These are phyloP conservation scores for Mycotypha africana DNA, from an alignment of 371 early-diverging fungal species.

Conservation along the genomic window DNA sequence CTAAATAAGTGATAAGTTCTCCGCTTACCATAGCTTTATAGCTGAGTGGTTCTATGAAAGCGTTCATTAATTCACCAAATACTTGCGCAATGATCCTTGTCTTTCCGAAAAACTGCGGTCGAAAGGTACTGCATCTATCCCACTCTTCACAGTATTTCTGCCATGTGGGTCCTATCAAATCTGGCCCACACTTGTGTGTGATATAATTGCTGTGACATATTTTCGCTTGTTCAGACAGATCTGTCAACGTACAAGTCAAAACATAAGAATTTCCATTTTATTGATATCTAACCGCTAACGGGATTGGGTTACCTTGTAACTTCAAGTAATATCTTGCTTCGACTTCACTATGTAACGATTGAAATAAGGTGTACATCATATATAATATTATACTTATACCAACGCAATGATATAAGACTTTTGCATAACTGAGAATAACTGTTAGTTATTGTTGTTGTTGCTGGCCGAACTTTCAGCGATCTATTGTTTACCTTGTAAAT, in stretches of 20 bases:
- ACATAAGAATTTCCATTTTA: background rate
- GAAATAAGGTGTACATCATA: background rate
- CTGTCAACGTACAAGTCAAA: slow-evolving; percentile 1
- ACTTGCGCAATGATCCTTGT: slow-evolving; percentile 9
- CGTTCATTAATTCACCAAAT: slow-evolving; percentile 16
- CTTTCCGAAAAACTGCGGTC: slow-evolving; percentile 5
- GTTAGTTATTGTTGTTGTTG: background rate
- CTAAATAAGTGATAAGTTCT: no score
- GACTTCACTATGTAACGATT: background rate
- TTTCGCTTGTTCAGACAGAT: slow-evolving; percentile 3
- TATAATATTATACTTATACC: background rate
- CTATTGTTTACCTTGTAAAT: slow-evolving; percentile 1
- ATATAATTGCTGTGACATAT: slow-evolving; percentile 6
- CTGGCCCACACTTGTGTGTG: slow-evolving; percentile 11
- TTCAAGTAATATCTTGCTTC: background rate
- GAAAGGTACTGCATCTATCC: slow-evolving; percentile 17
- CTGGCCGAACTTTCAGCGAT: no score
- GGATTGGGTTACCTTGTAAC: slow-evolving; percentile 4
- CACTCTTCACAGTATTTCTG: slow-evolving; percentile 12
- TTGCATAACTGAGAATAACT: background rate
- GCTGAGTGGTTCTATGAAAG: slow-evolving; percentile 10
- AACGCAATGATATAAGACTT: background rate
- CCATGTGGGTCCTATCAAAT: slow-evolving; percentile 7
- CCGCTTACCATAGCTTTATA: slow-evolving; percentile 19
- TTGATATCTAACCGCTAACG: background rate